These are phyloP conservation scores for Aureobasidium sp. DNA, from an alignment of 2,329 filamentous ascomycete species.

Conservation along the genomic window DNA sequence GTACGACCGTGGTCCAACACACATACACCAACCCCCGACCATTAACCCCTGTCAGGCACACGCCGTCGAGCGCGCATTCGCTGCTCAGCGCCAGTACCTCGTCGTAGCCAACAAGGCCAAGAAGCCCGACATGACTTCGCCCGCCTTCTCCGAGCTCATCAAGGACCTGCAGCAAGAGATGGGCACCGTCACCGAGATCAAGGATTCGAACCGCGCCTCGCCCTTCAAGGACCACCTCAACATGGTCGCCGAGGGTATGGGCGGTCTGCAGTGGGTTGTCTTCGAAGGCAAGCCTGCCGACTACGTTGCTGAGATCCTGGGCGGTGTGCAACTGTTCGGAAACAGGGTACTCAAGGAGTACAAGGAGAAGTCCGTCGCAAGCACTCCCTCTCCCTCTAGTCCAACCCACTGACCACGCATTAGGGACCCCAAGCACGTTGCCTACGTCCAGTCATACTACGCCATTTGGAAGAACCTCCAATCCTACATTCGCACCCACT, in stretches of 20 bases:
- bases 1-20: slow-evolving; percentile 25
- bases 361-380: slow-evolving; percentile 61
- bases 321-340: slow-evolving; percentile 84
- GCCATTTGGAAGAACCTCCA: slow-evolving; percentile 76
- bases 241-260: slow-evolving; percentile 82
- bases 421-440: slow-evolving; percentile 70
- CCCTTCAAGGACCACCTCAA: slow-evolving; percentile 73
- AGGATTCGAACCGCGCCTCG: slow-evolving; percentile 70
- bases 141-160: slow-evolving; percentile 65
- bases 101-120: slow-evolving; percentile 83
- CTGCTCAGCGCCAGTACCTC: slow-evolving; percentile 79
- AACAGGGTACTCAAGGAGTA: slow-evolving; percentile 88
- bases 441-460: slow-evolving; percentile 92
- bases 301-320: slow-evolving; percentile 74
- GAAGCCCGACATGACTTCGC: slow-evolving; percentile 71
- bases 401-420: neutral
- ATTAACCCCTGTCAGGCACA: slow-evolving; percentile 35
- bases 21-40: neutral
- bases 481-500: slow-evolving; percentile 78
- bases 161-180: slow-evolving; percentile 81
- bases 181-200: slow-evolving; percentile 68
- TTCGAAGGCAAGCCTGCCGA: slow-evolving; percentile 76
- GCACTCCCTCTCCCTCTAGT: neutral
- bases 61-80: slow-evolving; percentile 59
- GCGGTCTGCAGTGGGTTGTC: slow-evolving; percentile 83